phyloP scores from a whole-genome alignment of 495 filamentous ascomycete genomes.

The Hypoxylon perforatum region DNA sequence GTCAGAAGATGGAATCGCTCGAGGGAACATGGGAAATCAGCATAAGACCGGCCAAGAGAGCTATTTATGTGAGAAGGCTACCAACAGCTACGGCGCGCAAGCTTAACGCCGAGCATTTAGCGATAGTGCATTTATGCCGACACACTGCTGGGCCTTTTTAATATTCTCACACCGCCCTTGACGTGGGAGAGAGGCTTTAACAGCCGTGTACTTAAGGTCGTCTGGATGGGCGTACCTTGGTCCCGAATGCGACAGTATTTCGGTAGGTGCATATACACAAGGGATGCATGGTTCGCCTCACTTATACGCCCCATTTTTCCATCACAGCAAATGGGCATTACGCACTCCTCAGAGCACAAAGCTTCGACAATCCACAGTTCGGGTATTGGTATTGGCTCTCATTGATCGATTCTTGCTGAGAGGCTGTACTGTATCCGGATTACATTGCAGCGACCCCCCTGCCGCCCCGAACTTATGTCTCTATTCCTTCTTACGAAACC shows the following conservation, averaged over 20 bases:
- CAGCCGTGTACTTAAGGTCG: slow-evolving; percentile 38
- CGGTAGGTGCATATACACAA: slow-evolving; percentile 42
- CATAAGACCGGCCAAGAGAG: slow-evolving; percentile 26
- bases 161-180: slow-evolving; percentile 37
- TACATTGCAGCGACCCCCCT: slow-evolving; percentile 37
- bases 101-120: slow-evolving; percentile 29
- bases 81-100: slow-evolving; percentile 28
- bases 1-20: slow-evolving; percentile 21
- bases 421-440: slow-evolving; percentile 38
- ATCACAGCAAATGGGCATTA: slow-evolving; percentile 39
- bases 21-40: slow-evolving; percentile 22
- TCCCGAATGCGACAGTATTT: slow-evolving; percentile 42
- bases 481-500: slow-evolving; percentile 21
- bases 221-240: slow-evolving; percentile 33
- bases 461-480: slow-evolving; percentile 27
- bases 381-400: slow-evolving; percentile 34
- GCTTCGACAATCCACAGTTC: slow-evolving; percentile 32
- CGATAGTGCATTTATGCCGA: slow-evolving; percentile 9
- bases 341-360: slow-evolving; percentile 26
- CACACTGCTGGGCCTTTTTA: slow-evolving; percentile 9
- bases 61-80: slow-evolving; percentile 39
- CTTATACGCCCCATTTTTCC: slow-evolving; percentile 48
- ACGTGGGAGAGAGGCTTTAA: slow-evolving; percentile 36
- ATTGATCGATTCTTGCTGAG: slow-evolving; percentile 38
- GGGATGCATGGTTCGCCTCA: slow-evolving; percentile 48